Conservation (phyloP, 805 yeast genomes). For the Wickerhamomyces tratensis region DNA sequence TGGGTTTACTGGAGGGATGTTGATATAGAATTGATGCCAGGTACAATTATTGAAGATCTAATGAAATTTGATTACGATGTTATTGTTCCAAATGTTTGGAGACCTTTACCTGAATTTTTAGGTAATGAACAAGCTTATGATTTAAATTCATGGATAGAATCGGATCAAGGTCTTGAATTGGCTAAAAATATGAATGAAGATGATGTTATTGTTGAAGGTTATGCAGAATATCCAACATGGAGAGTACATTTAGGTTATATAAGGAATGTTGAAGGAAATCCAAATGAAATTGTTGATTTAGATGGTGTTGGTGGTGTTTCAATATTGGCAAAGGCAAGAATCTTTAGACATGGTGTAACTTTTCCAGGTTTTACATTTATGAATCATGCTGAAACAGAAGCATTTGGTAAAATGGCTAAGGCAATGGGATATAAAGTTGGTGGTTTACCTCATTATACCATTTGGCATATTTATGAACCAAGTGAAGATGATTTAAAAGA, state of each 20-base stretch:
- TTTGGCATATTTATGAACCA: conserved; percentile 89
- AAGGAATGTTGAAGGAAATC: conserved; percentile 51
- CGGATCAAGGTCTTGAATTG: conserved; percentile 61
- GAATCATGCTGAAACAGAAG: conserved; percentile 86
- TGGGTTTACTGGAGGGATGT: conserved; percentile 93
- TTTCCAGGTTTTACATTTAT: conserved; percentile 79
- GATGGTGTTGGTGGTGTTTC: conserved; percentile 90
- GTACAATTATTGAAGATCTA: conserved; percentile 61
- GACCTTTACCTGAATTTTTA: conserved; percentile 89
- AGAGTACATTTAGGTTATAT: conserved; percentile 73
- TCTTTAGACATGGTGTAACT: conserved; percentile 71
- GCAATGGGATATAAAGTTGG: conserved; percentile 76
- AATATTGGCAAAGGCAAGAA: conserved; percentile 62
- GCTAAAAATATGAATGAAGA: conserved; percentile 63
- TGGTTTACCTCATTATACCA: conserved; percentile 82
- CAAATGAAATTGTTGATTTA: conserved; percentile 53
- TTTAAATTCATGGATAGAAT: conserved; percentile 93
- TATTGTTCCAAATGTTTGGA: conserved; percentile 86
- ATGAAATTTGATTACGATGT: conserved; percentile 67
- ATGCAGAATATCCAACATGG: conserved; percentile 82
- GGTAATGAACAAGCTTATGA: conserved; percentile 93
- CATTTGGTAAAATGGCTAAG: conserved; percentile 74
- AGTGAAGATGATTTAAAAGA: conserved; percentile 73
- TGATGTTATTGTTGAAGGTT: conserved; percentile 83
- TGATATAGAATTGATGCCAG: conserved; percentile 77